phyloP scores from a whole-genome alignment of 768 basidiomycete species.

The Boletus sensibilis region DNA sequence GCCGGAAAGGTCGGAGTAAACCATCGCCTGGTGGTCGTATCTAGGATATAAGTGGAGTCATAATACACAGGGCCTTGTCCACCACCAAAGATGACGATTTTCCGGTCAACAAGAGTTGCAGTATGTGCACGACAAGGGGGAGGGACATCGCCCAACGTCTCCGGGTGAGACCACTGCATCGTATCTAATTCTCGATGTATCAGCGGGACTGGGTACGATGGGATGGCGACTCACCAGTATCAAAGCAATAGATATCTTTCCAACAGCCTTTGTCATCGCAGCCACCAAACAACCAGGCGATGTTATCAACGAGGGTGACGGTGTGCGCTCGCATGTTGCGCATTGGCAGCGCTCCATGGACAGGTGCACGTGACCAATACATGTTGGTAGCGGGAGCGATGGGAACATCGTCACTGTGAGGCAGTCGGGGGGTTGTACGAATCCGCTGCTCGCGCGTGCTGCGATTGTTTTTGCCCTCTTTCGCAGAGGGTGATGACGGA shows the following conservation, averaged over 20 bases:
- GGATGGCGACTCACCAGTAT: slow-evolving; percentile 55
- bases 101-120: slow-evolving; percentile 77
- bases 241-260: slow-evolving; percentile 80
- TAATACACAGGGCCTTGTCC: slow-evolving; percentile 83
- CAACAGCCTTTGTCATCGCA: slow-evolving; percentile 78
- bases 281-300: slow-evolving; percentile 88
- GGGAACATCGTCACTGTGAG: slow-evolving; percentile 57
- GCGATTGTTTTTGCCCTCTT: slow-evolving; percentile 22
- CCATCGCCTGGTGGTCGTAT: slow-evolving; percentile 74
- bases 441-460: slow-evolving; percentile 32
- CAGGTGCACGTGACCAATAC: slow-evolving; percentile 86
- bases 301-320: slow-evolving; percentile 77
- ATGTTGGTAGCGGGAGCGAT: slow-evolving; percentile 69
- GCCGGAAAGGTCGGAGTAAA: slow-evolving; percentile 41
- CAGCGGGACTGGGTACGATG: background rate
- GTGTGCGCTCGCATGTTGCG: slow-evolving; percentile 79
- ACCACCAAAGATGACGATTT: slow-evolving; percentile 83
- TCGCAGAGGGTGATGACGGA: slow-evolving; percentile 29
- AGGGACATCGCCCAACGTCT: slow-evolving; percentile 73
- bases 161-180: slow-evolving; percentile 84
- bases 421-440: slow-evolving; percentile 56
- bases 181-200: slow-evolving; percentile 52
- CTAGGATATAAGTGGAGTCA: slow-evolving; percentile 78
- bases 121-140: slow-evolving; percentile 87
- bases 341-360: slow-evolving; percentile 66